phyloP scores from a whole-genome alignment of 2,329 filamentous ascomycete genomes.

The Fusarium decemcellulare region DNA sequence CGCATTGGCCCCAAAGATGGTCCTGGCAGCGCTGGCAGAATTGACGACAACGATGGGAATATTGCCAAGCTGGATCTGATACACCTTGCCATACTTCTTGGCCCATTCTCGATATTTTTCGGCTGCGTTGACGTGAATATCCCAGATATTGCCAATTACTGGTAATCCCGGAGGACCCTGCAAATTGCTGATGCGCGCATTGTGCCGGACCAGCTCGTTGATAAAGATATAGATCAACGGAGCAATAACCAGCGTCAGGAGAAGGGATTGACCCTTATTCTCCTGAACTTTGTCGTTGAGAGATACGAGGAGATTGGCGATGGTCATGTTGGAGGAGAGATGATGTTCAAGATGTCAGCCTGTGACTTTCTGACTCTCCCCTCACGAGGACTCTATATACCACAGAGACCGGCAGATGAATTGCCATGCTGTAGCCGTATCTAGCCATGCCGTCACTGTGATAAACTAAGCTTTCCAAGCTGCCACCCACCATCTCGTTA shows the following conservation, averaged over 20 bases:
- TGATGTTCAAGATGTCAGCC: neutral
- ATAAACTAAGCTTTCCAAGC: neutral
- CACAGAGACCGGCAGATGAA: neutral
- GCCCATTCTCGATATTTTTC: slow-evolving; percentile 71
- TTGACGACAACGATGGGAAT: slow-evolving; percentile 70
- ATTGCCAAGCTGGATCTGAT: slow-evolving; percentile 71
- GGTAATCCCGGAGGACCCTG: slow-evolving; percentile 65
- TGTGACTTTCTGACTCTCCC: neutral
- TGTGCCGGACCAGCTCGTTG: slow-evolving; percentile 63
- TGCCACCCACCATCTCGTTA: neutral
- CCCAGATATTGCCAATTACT: slow-evolving; percentile 68
- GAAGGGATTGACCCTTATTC: slow-evolving; percentile 42
- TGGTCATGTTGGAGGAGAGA: slow-evolving; percentile 43
- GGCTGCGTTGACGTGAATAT: slow-evolving; percentile 68
- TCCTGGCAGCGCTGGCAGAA: slow-evolving; percentile 64
- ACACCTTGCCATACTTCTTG: slow-evolving; percentile 62
- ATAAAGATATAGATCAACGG: slow-evolving; percentile 61
- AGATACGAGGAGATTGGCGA: slow-evolving; percentile 41
- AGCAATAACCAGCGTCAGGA: slow-evolving; percentile 43
- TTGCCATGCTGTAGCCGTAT: slow-evolving; percentile 1
- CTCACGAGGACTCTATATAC: slow-evolving; percentile 3
- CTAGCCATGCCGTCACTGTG: neutral
- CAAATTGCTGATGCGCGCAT: slow-evolving; percentile 61
- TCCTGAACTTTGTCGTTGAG: slow-evolving; percentile 35
- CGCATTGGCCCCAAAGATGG: slow-evolving; percentile 66